Evolutionary conservation across 2,329 filamentous ascomycete genomes (phyloP), one percentile per base, ranked within the genome.

Genomic region (Chaetomium sp.): DNA sequence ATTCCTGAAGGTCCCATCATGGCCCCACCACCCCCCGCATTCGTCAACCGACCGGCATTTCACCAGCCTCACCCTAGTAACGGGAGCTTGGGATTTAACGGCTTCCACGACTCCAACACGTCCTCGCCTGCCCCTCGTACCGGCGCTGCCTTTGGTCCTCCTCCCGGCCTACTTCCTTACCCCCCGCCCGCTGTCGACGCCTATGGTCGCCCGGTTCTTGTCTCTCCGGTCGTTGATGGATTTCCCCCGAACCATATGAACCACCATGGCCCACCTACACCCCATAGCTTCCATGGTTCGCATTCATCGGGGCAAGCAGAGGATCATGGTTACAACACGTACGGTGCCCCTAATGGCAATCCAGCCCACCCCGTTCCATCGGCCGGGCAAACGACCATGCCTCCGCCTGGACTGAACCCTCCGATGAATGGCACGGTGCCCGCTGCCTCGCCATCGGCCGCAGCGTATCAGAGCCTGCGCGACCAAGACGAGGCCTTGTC

Each of bases 281-380:
- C 81, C 4, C 81, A 81, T 59, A 85, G 81, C 67, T 82, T 82
- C 63, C 82, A 83, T 54, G 81, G 77, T 38, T 85, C 82, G 2
- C 82, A 84, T 58, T 76, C 79, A 38, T 82, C 81, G 1, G 73
- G 70, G 5, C 74, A 76, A 44, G 69, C 70, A 0, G 68, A 69
- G 32, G 71, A 74, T 44, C 65, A 69, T 0, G 68, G 65, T 3
- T 69, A 74, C 41, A 62, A 70, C 49, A 71, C 69, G 56, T 74
- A 73, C 54, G 57, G 57, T 9, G 38, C 53, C 12, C 36, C 47
- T n/a, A 65, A 63, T 37, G 59, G 61, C 7, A 61, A 59, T 27
- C 55, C 51, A 12, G 55, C 50, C 12, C 60, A 59, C 33, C 40
- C 58, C 4, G 48, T 42, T n/a, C 55, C 57, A 6, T 44, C 54